Evolutionary conservation across 768 basidiomycete genomes (phyloP).

Genomic region (Steccherinum ochraceum): DNA sequence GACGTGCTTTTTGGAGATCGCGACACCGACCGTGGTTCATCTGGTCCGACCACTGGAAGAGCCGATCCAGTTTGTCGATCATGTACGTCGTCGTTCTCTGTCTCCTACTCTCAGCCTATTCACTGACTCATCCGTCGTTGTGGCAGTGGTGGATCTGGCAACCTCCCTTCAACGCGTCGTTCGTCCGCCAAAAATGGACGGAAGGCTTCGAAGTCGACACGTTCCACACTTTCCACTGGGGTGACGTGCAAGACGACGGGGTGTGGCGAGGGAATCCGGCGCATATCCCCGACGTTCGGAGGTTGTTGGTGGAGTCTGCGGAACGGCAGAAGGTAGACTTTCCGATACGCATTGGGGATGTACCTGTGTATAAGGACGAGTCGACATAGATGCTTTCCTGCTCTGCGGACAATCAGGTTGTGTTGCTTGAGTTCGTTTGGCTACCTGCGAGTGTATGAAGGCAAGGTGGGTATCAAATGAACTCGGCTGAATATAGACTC

Average conservation of each 20-base stretch:
- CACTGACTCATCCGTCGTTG: neutral
- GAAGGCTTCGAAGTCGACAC: conserved; percentile 44
- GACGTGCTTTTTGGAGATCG: conserved; percentile 44
- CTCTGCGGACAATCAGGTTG: no score
- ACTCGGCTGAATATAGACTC: no score
- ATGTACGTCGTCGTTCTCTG: conserved; percentile 23
- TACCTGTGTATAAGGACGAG: no score
- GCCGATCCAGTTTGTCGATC: conserved; percentile 40
- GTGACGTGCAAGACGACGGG: conserved; percentile 28
- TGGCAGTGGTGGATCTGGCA: conserved; percentile 41
- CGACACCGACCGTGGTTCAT: conserved; percentile 38
- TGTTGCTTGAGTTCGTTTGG: no score
- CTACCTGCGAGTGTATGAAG: no score
- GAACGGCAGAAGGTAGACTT: conserved; percentile 24
- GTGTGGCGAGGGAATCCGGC: conserved; percentile 28
- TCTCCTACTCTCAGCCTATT: no score
- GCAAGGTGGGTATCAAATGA: neutral
- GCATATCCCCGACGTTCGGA: conserved; percentile 31
- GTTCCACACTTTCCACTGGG: conserved; percentile 48
- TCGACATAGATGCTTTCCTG: no score
- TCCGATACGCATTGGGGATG: neutral
- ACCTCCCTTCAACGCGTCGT: conserved; percentile 39
- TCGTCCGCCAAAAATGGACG: conserved; percentile 40
- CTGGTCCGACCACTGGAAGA: conserved; percentile 33
- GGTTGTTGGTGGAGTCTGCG: conserved; percentile 33